Base-by-base conservation (phyloP, 352 stramenopile genomes). In the Globisporangium parvum region DNA sequence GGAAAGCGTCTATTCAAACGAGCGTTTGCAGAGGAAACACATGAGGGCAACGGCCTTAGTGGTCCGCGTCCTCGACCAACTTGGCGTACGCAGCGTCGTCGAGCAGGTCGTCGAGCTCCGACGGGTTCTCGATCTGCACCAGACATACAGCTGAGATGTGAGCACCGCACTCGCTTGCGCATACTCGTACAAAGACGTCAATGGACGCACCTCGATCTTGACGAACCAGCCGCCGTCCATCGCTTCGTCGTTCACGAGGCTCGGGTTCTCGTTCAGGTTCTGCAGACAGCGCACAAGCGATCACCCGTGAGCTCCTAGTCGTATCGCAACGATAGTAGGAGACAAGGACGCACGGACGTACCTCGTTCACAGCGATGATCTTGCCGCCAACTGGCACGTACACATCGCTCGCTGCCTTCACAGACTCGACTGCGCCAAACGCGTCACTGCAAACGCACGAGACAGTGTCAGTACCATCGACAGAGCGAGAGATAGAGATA, bases 371-470 rank as follows among this genome's bases (percentile, higher is more conserved):
- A 53, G 96, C 96, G 33, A 95, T 63, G 40, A 99, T 80, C 42
- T 82, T 97, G 59, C 97, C 96, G 45, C 73, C 71, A 21, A 97
- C 90, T 40, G 96, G 96, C 41, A 83, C 75, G 76, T 99, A 99
- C 53, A 99, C 91, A 58, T 99, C 97, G 28, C 86, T 98, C 24
- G 97, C 96, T 47, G 96, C 96, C 85, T 99, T 99, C 50, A 99
- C 96, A 26, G 96, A 99, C 78, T 99, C 97, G 4, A 99, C 96
- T 44, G 90, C 94, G 59, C 94, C 96, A 70, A 99, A 99, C 33
- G 75, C 69, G 33, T 98, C 87, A 44, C 87, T 97, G 51, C 17
- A 24, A 8, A 5, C 17, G 14, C 26, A 26, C 44, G 0, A 56
- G 23, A 51, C 47, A 42, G 26, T 60, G 39, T 45, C 18, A 45